phyloP scores from a whole-genome alignment of 176 grass and related monocot species.

The Puya raimondii region DNA sequence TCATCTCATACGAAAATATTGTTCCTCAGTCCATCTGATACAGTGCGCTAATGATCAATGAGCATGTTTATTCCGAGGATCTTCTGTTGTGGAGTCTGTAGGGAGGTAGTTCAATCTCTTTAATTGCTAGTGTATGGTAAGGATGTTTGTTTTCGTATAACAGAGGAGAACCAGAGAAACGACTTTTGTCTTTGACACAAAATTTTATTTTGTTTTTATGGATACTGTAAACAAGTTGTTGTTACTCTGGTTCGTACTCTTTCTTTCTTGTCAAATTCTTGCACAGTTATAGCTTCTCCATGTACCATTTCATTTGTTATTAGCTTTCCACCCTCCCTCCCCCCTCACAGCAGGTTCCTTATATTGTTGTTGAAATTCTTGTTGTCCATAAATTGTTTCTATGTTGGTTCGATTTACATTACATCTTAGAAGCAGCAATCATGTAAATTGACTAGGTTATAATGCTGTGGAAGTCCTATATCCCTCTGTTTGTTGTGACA shows the following conservation, averaged over 20 bases:
- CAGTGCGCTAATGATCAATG: no score
- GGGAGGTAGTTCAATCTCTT: no score
- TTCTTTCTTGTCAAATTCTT: neutral
- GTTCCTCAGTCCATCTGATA: no score
- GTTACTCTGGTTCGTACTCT: neutral
- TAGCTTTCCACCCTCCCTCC: neutral
- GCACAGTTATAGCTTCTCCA: neutral
- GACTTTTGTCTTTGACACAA: no score
- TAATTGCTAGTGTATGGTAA: no score
- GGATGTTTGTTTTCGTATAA: no score
- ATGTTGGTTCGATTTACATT: neutral
- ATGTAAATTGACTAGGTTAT: neutral
- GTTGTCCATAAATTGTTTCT: neutral
- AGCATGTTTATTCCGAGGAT: no score
- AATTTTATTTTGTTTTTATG: neutral
- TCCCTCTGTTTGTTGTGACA: constrained; percentile 28
- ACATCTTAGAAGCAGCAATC: constrained; percentile 1
- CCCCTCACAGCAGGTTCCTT: neutral
- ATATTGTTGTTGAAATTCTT: neutral
- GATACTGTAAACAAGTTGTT: neutral
- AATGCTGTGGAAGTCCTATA: constrained; percentile 11
- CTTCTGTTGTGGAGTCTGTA: no score
- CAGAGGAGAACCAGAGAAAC: no score
- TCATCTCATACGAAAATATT: no score
- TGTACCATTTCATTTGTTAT: neutral